Conservation (phyloP, 2,329 filamentous ascomycete species). For the Xylogone sp. region DNA sequence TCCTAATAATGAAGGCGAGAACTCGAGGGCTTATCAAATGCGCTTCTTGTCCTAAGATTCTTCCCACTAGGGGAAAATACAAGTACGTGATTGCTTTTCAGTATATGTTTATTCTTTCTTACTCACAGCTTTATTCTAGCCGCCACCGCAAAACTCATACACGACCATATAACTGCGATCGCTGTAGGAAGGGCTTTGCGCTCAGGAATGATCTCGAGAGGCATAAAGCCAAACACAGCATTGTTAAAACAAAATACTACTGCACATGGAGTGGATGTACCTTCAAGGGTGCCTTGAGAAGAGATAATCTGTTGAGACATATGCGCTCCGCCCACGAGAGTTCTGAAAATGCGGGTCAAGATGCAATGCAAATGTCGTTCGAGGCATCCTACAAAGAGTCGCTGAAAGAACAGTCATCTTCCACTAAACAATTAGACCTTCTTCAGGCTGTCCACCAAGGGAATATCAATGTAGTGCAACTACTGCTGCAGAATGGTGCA, state of each 20-base stretch:
- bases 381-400: conserved; percentile 7
- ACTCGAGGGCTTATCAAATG: conserved; percentile 12
- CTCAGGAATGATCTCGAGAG: conserved; percentile 13
- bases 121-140: conserved; percentile 8
- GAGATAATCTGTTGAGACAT: conserved; percentile 15
- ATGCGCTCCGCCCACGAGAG: conserved; percentile 8
- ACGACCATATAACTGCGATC: conserved; percentile 10
- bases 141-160: conserved; percentile 15
- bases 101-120: background rate
- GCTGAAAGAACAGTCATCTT: conserved; percentile 8
- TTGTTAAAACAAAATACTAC: conserved; percentile 10
- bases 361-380: conserved; percentile 2
- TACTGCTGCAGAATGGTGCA: conserved; percentile 9
- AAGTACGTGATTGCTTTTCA: conserved; percentile 11
- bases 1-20: background rate
- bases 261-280: conserved; percentile 12
- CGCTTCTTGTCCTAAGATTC: conserved; percentile 10
- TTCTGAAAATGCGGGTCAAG: conserved; percentile 4
- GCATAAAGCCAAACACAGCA: conserved; percentile 12
- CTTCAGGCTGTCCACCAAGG: conserved; percentile 11
- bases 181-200: conserved; percentile 12
- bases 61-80: conserved; percentile 10
- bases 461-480: conserved; percentile 6
- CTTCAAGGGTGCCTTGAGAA: conserved; percentile 14
- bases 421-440: conserved; percentile 9